These are phyloP conservation scores for Sclerotinia glacialis DNA, from an alignment of 2,329 filamentous ascomycete genomes.

Conservation along the genomic window DNA sequence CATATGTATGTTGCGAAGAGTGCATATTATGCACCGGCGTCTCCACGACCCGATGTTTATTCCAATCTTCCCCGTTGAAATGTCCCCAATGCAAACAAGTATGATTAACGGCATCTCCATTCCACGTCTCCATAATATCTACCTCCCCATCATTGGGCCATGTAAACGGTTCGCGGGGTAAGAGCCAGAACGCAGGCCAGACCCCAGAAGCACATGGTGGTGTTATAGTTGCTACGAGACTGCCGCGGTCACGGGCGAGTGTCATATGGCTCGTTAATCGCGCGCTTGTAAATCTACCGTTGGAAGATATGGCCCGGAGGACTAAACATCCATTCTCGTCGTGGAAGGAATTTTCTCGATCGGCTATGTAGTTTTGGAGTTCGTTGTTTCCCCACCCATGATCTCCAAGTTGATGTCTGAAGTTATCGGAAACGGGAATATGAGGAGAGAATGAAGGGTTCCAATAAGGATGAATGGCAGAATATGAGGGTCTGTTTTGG, in stretches of 20 bases:
- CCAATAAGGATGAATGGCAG: constrained; percentile 47
- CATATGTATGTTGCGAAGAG: constrained; percentile 49
- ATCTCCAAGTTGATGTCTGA: constrained; percentile 55
- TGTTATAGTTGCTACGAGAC: constrained; percentile 50
- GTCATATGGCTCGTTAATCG: constrained; percentile 53
- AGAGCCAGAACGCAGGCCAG: constrained; percentile 62
- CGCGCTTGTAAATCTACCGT: constrained; percentile 52
- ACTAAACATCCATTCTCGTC: constrained; percentile 52
- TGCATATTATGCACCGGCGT: constrained; percentile 50
- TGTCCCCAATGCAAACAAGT: constrained; percentile 59
- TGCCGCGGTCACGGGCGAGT: constrained; percentile 51
- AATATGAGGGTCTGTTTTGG: constrained; percentile 20
- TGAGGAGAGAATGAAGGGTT: constrained; percentile 49
- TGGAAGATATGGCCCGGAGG: constrained; percentile 49
- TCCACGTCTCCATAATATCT: constrained; percentile 62
- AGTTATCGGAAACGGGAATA: constrained; percentile 49
- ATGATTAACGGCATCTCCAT: constrained; percentile 54
- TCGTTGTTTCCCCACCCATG: constrained; percentile 63
- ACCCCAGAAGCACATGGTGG: constrained; percentile 55
- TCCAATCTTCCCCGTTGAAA: constrained; percentile 51
- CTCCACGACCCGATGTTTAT: constrained; percentile 55
- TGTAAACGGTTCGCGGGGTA: constrained; percentile 55
- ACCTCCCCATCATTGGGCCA: constrained; percentile 61
- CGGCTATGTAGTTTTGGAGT: constrained; percentile 54
- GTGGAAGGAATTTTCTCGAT: constrained; percentile 52